Evolutionary conservation across 192 early-diverging fungal genomes (phyloP).

Genomic region (Linnemannia zychae): DNA sequence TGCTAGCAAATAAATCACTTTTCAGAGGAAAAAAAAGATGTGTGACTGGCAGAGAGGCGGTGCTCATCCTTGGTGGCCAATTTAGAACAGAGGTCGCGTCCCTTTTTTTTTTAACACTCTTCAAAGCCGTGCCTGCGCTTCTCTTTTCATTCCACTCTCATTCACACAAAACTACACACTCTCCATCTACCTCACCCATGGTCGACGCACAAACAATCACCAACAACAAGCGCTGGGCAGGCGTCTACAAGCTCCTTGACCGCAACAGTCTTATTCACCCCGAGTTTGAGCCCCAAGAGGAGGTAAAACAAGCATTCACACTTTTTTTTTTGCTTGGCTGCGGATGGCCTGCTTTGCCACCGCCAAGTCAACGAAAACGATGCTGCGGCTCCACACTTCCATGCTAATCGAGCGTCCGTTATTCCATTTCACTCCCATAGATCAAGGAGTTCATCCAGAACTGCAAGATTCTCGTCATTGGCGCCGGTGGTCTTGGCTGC

Average conservation of each 20-base stretch:
- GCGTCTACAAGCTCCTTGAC: slow-evolving; percentile 53
- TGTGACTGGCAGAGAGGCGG: not conserved
- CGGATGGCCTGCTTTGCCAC: slow-evolving; percentile 3
- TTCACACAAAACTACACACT: not conserved
- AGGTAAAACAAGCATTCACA: slow-evolving; percentile 8
- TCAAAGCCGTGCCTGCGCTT: not conserved
- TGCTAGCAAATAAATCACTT: too few species aligned
- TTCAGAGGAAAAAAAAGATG: not conserved
- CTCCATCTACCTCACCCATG: slow-evolving; percentile 3
- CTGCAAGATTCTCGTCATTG: slow-evolving; percentile 84
- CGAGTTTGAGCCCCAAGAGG: slow-evolving; percentile 43
- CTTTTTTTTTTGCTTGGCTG: not conserved
- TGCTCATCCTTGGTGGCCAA: not conserved
- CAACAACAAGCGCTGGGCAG: slow-evolving; percentile 44
- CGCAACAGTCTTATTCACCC: slow-evolving; percentile 45
- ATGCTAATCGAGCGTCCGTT: not conserved
- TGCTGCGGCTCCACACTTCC: too few species aligned
- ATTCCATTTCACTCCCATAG: slow-evolving; percentile 10
- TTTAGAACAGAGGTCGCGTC: not conserved
- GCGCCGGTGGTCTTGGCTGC: slow-evolving; percentile 88
- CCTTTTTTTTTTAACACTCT: not conserved
- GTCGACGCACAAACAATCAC: slow-evolving; percentile 28
- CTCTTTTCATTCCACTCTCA: not conserved
- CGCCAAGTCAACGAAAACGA: not conserved
- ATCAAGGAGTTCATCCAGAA: slow-evolving; percentile 57